Evolutionary conservation across 495 filamentous ascomycete species (phyloP).

Genomic region (Podospora pseudocomata): DNA sequence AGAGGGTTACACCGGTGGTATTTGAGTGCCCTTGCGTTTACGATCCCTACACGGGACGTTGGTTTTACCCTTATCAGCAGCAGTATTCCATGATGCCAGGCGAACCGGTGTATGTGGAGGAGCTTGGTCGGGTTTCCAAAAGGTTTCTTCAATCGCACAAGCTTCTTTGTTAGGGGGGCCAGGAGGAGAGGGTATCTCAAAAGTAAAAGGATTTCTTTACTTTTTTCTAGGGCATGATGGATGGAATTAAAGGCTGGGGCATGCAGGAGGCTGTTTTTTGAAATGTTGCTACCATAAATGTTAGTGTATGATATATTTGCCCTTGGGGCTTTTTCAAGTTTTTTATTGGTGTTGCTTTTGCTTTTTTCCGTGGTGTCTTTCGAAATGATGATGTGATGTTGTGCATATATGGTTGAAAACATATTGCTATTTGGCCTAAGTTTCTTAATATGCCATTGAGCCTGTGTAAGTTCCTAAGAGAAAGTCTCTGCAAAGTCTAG

Average conservation of each 20-base stretch:
- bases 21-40: constrained; percentile 24
- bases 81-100: constrained; percentile 2
- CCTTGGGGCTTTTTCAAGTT: neutral
- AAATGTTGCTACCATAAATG: constrained; percentile 12
- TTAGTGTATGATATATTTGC: constrained; percentile 19
- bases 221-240: neutral
- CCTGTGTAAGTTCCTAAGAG: no score
- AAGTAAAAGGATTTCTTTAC: neutral
- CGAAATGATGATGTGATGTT: neutral
- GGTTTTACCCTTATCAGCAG: constrained; percentile 22
- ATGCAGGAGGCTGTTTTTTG: neutral
- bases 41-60: constrained; percentile 19
- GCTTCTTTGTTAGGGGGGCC: neutral
- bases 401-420: neutral
- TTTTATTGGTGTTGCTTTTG: neutral
- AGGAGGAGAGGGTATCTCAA: neutral
- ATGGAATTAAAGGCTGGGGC: neutral
- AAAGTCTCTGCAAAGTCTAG: no score
- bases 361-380: neutral
- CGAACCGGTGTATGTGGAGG: constrained; percentile 15
- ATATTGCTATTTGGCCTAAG: no score
- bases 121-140: constrained; percentile 6
- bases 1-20: constrained; percentile 30
- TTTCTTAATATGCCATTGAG: no score
- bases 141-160: no score